phyloP scores from a whole-genome alignment of 139 green algal species.

The Coccomyxa sp. region DNA sequence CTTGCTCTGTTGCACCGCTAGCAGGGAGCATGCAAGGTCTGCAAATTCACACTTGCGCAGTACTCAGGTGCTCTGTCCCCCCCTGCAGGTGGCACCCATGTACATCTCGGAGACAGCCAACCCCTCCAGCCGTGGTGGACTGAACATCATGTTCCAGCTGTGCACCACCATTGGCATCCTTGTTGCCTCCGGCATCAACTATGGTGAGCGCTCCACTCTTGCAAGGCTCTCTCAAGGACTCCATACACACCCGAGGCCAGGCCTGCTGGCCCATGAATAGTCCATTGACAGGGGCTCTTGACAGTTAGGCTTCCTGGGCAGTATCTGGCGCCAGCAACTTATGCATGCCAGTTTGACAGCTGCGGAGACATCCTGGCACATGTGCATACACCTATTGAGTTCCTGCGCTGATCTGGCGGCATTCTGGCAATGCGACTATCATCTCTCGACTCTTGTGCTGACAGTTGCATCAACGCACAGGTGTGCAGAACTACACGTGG shows the following conservation, averaged over 20 bases:
- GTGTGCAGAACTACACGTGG: background rate
- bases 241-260: too few species aligned
- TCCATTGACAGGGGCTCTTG: background rate
- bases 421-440: background rate
- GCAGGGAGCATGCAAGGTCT: background rate
- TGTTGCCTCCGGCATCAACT: background rate
- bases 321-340: background rate
- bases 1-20: background rate
- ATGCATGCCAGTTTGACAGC: background rate
- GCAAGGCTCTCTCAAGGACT: too few species aligned
- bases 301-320: background rate
- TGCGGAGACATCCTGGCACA: too few species aligned
- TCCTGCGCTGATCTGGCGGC: background rate
- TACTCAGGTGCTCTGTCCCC: background rate
- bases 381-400: background rate
- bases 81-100: conserved; percentile 12
- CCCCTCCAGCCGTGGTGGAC: conserved; percentile 28
- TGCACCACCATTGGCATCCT: conserved; percentile 39
- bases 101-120: conserved; percentile 46
- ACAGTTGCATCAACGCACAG: background rate
- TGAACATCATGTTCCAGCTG: conserved; percentile 66
- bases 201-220: background rate
- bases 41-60: background rate
- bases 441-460: background rate
- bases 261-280: background rate